Evolutionary conservation across 768 basidiomycete genomes (phyloP).

Genomic region (Rossbeevera mucosa): DNA sequence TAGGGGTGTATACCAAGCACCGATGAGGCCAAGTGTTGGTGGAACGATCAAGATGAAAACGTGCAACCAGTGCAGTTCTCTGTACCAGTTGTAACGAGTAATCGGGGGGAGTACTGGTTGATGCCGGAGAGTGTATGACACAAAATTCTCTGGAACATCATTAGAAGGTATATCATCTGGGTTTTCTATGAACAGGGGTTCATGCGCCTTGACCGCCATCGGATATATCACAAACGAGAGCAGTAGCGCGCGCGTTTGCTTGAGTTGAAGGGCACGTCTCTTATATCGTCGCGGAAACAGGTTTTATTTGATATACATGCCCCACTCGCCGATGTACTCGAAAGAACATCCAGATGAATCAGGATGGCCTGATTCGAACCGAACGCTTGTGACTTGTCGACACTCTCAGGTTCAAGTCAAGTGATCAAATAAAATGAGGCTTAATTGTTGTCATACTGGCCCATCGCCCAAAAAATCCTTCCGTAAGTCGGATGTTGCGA

Average conservation of each 20-base stretch:
- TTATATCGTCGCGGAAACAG: not conserved
- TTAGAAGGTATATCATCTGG: slow-evolving; percentile 5
- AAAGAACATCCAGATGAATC: not conserved
- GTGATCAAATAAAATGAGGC: not conserved
- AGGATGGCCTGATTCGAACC: not conserved
- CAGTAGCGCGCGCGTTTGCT: not conserved
- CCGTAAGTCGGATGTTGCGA: not conserved
- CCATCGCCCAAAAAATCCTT: not conserved
- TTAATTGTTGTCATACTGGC: not conserved
- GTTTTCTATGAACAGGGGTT: slow-evolving; percentile 1
- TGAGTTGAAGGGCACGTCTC: not conserved
- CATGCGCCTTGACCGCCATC: not conserved
- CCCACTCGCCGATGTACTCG: not conserved
- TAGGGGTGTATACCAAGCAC: slow-evolving; percentile 3
- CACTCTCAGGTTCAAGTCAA: not conserved
- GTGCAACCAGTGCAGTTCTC: slow-evolving; percentile 5
- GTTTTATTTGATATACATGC: not conserved
- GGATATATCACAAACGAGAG: not conserved
- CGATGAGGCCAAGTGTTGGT: slow-evolving; percentile 4
- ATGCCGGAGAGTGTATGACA: slow-evolving; percentile 7
- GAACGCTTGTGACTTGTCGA: not conserved
- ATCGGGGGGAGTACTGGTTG: slow-evolving; percentile 5
- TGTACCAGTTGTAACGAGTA: slow-evolving; percentile 14
- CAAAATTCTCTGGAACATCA: slow-evolving; percentile 5
- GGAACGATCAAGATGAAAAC: slow-evolving; percentile 4